phyloP scores from a whole-genome alignment of 2,329 filamentous ascomycete species.

The Cordyceps cicadae region DNA sequence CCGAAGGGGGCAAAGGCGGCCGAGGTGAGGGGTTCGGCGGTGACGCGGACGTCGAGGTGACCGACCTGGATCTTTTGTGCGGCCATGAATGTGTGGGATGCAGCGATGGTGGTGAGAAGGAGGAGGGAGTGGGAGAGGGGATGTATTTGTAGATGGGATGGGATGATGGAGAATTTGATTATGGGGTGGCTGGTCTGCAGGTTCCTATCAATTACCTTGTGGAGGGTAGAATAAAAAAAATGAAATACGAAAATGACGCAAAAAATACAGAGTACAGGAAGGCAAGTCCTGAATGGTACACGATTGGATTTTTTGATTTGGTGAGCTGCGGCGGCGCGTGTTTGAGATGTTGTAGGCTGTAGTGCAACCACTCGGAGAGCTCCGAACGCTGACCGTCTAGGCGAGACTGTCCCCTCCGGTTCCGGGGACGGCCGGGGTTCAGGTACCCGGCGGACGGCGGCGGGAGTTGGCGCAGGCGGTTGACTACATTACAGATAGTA shows the following conservation, averaged over 20 bases:
- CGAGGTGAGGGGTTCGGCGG: conserved; percentile 58
- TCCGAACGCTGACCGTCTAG: background rate
- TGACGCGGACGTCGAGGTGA: conserved; percentile 30
- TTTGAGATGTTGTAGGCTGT: background rate
- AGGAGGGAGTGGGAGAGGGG: background rate
- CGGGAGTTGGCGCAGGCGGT: background rate
- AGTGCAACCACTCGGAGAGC: background rate
- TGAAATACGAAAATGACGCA: background rate
- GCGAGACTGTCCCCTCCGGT: background rate
- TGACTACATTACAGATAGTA: background rate
- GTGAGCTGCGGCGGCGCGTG: background rate
- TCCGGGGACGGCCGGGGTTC: conserved; percentile 3
- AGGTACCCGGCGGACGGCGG: background rate
- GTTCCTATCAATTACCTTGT: background rate
- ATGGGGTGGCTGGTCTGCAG: background rate
- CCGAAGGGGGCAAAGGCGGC: conserved; percentile 71
- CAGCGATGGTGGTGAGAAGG: background rate
- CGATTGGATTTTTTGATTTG: background rate
- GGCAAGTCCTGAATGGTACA: background rate
- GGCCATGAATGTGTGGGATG: background rate
- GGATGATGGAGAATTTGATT: background rate
- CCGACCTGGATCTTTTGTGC: conserved; percentile 11
- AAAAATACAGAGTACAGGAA: background rate
- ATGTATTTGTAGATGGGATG: background rate
- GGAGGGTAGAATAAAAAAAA: background rate